Base-by-base conservation (phyloP, 2,329 filamentous ascomycete genomes). In the Aspergillus sp. region DNA sequence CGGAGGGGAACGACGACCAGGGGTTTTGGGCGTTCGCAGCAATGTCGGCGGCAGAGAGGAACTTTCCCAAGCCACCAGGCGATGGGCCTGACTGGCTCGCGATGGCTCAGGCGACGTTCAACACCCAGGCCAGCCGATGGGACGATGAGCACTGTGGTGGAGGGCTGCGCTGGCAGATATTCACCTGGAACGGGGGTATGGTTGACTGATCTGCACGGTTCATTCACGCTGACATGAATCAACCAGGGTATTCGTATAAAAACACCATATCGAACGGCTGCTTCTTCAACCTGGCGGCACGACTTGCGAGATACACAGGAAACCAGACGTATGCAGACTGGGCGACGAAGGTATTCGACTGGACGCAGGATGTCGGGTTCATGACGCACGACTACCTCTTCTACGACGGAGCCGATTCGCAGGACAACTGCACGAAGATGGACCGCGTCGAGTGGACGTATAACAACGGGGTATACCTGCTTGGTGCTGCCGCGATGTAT, bases 41-140 rank as follows among this genome's bases (percentile, higher is more conserved):
- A 41, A 82, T 86, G 76, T 77, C 80, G 1, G 83, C 83, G 2
- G 82, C 82, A 11, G 83, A 86, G 52, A 58, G 68, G 1, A 74
- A 72, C 43, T 75, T 74, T 25, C 73, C 73, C 1, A 68, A 72
- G 44, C 72, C 71, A 0, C 81, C 84, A 0, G 63, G 78, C 0
- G 83, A 82, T 57, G 70, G 87, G 53, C 86, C 89, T 0, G 86
- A 89, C 60, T 96, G 90, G 90, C 81, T 95, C n/a, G 86, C 87
- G 6, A 81, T 95, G 53, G 87, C 84, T 0, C 89, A 92, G 72
- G 89, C 88, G 11, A 88, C 91, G 2, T 96, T 93, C 74, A 91
- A 93, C 76, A 87, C 88, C 51, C 91, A 91, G 68, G 85, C 84
- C 2, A 74, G 75, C 19, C 84, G 90, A 21, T 93, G 90, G 88